phyloP scores from a whole-genome alignment of 2,329 filamentous ascomycete genomes.

The Gnomoniopsis sp. region DNA sequence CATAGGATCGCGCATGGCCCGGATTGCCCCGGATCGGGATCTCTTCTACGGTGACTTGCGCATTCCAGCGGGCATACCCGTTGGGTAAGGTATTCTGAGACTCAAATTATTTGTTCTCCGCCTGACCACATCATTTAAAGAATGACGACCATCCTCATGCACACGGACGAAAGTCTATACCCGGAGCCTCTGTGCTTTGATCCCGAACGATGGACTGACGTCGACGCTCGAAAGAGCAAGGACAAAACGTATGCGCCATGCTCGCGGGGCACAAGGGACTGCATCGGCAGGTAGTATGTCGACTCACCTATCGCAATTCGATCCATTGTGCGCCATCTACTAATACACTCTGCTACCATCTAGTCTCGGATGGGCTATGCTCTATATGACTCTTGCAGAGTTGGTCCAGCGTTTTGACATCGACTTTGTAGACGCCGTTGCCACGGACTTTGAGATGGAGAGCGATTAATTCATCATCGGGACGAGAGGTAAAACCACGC shows the following conservation, averaged over 20 bases:
- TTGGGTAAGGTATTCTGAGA: slow-evolving; percentile 20
- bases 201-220: slow-evolving; percentile 8
- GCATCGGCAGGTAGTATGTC: slow-evolving; percentile 22
- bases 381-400: too few relatives aligned
- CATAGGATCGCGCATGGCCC: slow-evolving; percentile 36
- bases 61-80: slow-evolving; percentile 25
- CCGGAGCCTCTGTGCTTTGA: slow-evolving; percentile 16
- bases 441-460: too few relatives aligned
- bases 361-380: too few relatives aligned
- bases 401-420: too few relatives aligned
- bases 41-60: slow-evolving; percentile 14
- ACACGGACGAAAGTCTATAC: slow-evolving; percentile 22
- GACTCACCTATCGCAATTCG: too few relatives aligned
- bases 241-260: slow-evolving; percentile 21
- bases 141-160: slow-evolving; percentile 19
- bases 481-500: too few relatives aligned
- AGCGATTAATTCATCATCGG: too few relatives aligned
- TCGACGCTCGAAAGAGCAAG: slow-evolving; percentile 12
- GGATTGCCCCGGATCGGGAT: slow-evolving; percentile 24
- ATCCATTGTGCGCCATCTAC: too few relatives aligned
- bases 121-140: too few relatives aligned
- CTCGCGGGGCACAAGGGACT: slow-evolving; percentile 22
- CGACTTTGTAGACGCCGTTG: too few relatives aligned
- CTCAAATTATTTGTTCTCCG: too few relatives aligned
- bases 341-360: too few relatives aligned